Evolutionary conservation across 2,329 filamentous ascomycete species (phyloP), one percentile per base, ranked within the genome.

Genomic region (Lecanicillium sp.): DNA sequence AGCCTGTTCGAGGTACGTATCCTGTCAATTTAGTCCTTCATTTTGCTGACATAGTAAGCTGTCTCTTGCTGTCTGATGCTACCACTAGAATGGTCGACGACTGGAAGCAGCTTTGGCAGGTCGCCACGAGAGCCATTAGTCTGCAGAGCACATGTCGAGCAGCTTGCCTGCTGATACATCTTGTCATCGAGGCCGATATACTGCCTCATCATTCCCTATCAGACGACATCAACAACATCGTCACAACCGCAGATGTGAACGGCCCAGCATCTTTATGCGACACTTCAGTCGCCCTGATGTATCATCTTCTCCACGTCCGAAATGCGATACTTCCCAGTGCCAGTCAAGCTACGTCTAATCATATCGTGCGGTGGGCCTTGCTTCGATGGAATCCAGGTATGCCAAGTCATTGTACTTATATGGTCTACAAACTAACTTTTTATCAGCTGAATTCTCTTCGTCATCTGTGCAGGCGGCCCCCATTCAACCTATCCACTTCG

Each of bases 201-300:
- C 63, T 95, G 10, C 71, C 81, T 1, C 86, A 86, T 56, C 75
- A 83, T 38, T 71, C 77, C 23, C 71, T 90, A 14, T 79, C 81
- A 2, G 81, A 88, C 49, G 82, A 84, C 23, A 72, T 88, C 42
- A 85, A 86, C 56, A 78, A 76, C 46, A 84, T 95, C 50, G 73
- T 94, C 10, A 79, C 81, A 5, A 84, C 84, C 19, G 82, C 88
- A 38, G 90, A 94, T 58, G 73, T 91, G 29, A 91, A 84, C 60
- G 90, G 90, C 0, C 91, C 93, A 7, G 81, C 82, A 2, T 63
- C 82, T 17, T 69, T 95, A 15, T 84, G 84, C n/a, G 93, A 97
- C 62, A 82, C 89, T 1, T 86, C 87, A 3, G 70, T 91, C 15
- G 71, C 75, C 2, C 64, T 98, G 33, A 87, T 95, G 79, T 71